Base-by-base conservation (phyloP, 2,329 filamentous ascomycete genomes). In the Xylariaceae sp. region DNA sequence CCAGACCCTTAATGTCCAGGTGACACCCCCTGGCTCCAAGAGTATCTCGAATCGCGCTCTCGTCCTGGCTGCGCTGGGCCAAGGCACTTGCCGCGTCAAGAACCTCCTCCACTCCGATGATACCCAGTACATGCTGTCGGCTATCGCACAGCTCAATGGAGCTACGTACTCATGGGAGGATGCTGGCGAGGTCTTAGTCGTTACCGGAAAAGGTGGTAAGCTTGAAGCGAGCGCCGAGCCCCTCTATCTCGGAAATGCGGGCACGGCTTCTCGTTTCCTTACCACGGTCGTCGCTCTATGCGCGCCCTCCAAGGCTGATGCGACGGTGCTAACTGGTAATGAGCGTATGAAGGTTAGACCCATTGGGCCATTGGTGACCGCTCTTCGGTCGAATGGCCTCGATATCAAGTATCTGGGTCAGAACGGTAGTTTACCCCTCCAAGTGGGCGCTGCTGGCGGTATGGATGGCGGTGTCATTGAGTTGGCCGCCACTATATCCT, bases 101-200 rank as follows among this genome's bases (percentile, higher is more conserved):
- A 97, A 99, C 69, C 79, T 99, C 37, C 82, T 99, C 9, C 93
- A 97, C 75, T 97, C 94, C 0, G 94, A 97, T 68, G 94, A 99
- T 71, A 96, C 92, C 0, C 91, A 97, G 73, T 94, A 90, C 74
- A 99, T 99, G 94, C 80, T 99, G 50, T 91, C 91, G 59, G 93
- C 94, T n/a, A 86, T 99, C 59, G 83, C 84, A 30, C 87, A 88
- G 68, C 83, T 99, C 23, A 87, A 89, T 37, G 94, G 92, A 35
- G 93, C 92, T 15, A 88, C 88, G 0, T 97, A 95, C 76, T 84
- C 87, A 0, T 99, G 93, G 93, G 91, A 97, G 74, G 89, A 97
- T 55, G 89, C 92, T 59, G 94, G 94, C n/a, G 90, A 94, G 68
- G 86, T 94, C 7, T 81, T 99, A 34, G 86, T 95, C 2, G 89